These are phyloP conservation scores for Mycena vitilis DNA, from an alignment of 768 basidiomycete genomes.

Conservation along the genomic window DNA sequence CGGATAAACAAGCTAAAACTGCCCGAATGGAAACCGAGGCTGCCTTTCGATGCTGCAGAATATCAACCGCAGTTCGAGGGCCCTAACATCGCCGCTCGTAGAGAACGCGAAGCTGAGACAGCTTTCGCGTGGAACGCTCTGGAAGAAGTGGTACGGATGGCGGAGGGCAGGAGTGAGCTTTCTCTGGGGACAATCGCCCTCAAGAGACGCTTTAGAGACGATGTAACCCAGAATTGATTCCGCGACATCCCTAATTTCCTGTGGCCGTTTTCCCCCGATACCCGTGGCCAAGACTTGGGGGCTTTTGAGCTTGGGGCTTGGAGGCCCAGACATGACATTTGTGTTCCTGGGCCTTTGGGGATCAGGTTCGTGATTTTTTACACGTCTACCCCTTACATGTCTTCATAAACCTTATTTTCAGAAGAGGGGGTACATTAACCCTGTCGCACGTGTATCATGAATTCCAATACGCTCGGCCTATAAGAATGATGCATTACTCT, in stretches of 20 bases:
- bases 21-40: constrained; percentile 53
- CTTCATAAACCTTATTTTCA: not conserved
- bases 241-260: too few relatives aligned
- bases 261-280: too few relatives aligned
- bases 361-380: not conserved
- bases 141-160: constrained; percentile 67
- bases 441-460: constrained; percentile 1
- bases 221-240: not conserved
- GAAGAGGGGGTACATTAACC: constrained; percentile 1
- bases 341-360: not conserved
- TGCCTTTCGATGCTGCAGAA: constrained; percentile 33
- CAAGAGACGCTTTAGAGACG: constrained; percentile 2
- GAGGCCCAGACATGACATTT: too few relatives aligned
- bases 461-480: not conserved
- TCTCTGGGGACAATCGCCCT: constrained; percentile 59
- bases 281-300: too few relatives aligned
- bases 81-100: constrained; percentile 31
- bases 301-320: too few relatives aligned
- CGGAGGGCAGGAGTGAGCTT: constrained; percentile 64
- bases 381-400: constrained; percentile 14
- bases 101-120: constrained; percentile 37
- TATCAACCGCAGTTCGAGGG: constrained; percentile 34
- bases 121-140: constrained; percentile 54
- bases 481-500: constrained; percentile 8
- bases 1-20: constrained; percentile 42